These are phyloP conservation scores for Podospora pseudoanserina DNA, from an alignment of 495 filamentous ascomycete species.

Conservation along the genomic window DNA sequence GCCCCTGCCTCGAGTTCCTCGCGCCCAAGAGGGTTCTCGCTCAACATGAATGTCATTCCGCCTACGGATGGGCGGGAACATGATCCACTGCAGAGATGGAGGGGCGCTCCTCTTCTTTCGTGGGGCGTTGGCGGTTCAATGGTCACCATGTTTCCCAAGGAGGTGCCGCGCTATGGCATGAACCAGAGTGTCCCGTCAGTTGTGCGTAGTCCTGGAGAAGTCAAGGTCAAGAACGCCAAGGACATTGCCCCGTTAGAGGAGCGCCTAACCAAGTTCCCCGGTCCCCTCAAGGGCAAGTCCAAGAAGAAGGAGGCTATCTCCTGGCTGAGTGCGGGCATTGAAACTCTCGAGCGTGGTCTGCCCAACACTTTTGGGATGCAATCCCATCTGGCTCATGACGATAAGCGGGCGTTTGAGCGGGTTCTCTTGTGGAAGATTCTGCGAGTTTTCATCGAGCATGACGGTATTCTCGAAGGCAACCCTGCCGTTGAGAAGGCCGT, in stretches of 20 bases:
- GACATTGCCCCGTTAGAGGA: conserved; percentile 66
- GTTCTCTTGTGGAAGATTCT: conserved; percentile 86
- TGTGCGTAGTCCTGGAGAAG: conserved; percentile 78
- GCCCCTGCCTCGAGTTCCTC: conserved; percentile 15
- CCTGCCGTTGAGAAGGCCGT: conserved; percentile 68
- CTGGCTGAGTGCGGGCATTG: conserved; percentile 77
- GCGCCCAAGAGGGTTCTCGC: conserved; percentile 39
- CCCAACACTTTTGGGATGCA: conserved; percentile 47
- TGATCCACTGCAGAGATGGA: conserved; percentile 84
- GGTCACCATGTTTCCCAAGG: conserved; percentile 81
- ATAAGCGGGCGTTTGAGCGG: conserved; percentile 75
- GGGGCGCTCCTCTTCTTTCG: conserved; percentile 75
- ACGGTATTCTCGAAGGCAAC: conserved; percentile 77
- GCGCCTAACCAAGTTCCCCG: conserved; percentile 75
- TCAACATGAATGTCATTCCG: conserved; percentile 42
- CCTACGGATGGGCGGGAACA: conserved; percentile 77
- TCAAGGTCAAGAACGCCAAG: conserved; percentile 68
- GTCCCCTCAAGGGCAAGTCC: conserved; percentile 78
- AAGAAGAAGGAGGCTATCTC: conserved; percentile 91
- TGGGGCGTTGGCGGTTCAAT: conserved; percentile 87
- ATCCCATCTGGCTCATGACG: conserved; percentile 41
- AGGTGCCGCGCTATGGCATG: conserved; percentile 79
- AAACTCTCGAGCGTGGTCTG: conserved; percentile 61
- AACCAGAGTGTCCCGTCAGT: conserved; percentile 70
- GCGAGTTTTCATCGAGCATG: conserved; percentile 74